Evolutionary conservation across 768 basidiomycete genomes (phyloP), one percentile per base, ranked within the genome.

Genomic region (Amanita muscaria): DNA sequence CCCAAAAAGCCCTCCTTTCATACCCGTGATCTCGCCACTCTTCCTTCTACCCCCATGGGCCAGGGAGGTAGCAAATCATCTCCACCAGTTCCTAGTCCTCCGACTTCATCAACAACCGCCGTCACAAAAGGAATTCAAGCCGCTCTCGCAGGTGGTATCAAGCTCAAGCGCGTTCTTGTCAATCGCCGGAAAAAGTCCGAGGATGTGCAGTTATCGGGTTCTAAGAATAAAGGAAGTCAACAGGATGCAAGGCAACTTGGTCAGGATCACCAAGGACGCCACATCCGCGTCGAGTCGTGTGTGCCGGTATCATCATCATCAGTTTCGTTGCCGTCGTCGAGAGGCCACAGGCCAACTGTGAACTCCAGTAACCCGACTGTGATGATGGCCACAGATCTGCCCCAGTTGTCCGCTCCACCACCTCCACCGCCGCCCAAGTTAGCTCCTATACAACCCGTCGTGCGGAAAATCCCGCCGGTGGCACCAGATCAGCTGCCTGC

Each of bases 121-220:
- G 57, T 59, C 27, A 56, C 52, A 50, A 66, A 62, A 44, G 60
- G 64, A 29, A 50, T 66, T 50, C 59, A 62, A 29, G 62, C 64
- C 29, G 64, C 70, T 25, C 62, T 69, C 15, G 59, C 67, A 12
- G 66, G 70, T 23, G 73, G 76, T 19, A 59, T 61, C 48, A 76
- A 68, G 54, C 60, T 83, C 38, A 79, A 75, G 54, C 77, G 79
- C 44, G 78, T 71, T 3, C 77, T 80, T 53, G 77, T 64, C 33
- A 66, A 58, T 15, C 69, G 79, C 36, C 65, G 76, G 48, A 80
- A 77, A 65, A 76, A 74, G 57, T 70, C 76, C 5, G 74, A 75
- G 53, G 74, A 77, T 53, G 55, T 36, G 27, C 24, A 30, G 10
- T 15, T 23, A 12, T 31, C 31, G 3, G 44, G 41, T 40, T 38